These are phyloP conservation scores for Solanum paucissectum DNA, from an alignment of 257 asterid species.

Conservation along the genomic window DNA sequence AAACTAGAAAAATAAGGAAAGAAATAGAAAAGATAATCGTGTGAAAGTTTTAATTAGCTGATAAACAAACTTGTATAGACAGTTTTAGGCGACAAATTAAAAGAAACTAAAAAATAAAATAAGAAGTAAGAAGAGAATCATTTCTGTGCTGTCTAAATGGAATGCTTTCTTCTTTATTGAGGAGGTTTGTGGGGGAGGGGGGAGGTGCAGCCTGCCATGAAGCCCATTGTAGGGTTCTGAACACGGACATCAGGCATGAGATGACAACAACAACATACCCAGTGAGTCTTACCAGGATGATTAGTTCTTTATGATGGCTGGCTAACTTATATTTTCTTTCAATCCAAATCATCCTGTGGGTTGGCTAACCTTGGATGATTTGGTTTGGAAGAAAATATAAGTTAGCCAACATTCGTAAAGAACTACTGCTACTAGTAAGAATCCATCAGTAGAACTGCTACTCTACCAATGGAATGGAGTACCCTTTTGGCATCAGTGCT, in stretches of 20 bases:
- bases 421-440: neutral
- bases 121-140: neutral
- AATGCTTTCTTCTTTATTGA: neutral
- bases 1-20: neutral
- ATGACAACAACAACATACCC: neutral
- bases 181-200: neutral
- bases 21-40: neutral
- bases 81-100: neutral
- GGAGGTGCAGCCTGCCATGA: neutral
- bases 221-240: neutral
- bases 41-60: neutral
- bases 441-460: neutral
- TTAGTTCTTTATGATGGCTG: neutral
- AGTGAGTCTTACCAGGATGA: neutral
- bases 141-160: neutral
- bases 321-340: neutral
- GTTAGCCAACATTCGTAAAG: neutral
- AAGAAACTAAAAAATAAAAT: too few relatives aligned
- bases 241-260: neutral
- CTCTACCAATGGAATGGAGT: neutral
- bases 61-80: neutral
- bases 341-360: neutral
- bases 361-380: neutral
- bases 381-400: neutral
- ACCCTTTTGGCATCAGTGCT: neutral